Base-by-base conservation (phyloP, 108 stramenopile genomes). In the Cyclostephanos invisitatus region DNA sequence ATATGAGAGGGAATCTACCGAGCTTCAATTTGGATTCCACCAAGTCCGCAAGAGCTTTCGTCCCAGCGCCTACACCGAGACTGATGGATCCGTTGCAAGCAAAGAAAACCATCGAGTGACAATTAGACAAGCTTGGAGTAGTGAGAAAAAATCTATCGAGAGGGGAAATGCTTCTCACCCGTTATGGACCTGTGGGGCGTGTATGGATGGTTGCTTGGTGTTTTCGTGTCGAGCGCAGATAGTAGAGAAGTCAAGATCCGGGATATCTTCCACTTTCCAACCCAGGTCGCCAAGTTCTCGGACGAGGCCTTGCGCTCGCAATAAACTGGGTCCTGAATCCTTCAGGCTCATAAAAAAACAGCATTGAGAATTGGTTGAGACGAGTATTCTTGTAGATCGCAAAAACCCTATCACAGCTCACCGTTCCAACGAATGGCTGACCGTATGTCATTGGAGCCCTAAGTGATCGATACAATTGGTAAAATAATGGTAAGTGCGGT, bases 391-490 rank as follows among this genome's bases (percentile, higher is more conserved):
- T 21, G 12, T 35, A 17, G 50, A 18, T 3, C 28, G 51, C 51
- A 53, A 6, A 5, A 24, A 53, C 22, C 0, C 24, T 24, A 32
- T 53, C n/a, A 53, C 51, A 25, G 77, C 85, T 70, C 73, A 86
- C 88, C 27, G 91, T 93, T 8, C 95, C 95, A 21, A 89, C 87
- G 80, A 83, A 94, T 3, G 95, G 95, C 60, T 96, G 95, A 7
- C 95, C 95, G 60, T 86, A 94, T 21, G 95, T 94, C 91, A 94
- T 92, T 32, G 95, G 95, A 57, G 90, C 92, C 24, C 91, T 86
- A 56, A 72, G 27, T 0, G 57, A 51, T 51, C 64, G 74, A 17
- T 21, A 63, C 56, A 68, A 51, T 28, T 47, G 44, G 27, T 3
- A 17, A 29, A 57, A n/a, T n/a, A 29, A 57, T 54, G 53, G 27